Conservation (phyloP, 129 eudicot genomes). For the Silybum marianum region DNA sequence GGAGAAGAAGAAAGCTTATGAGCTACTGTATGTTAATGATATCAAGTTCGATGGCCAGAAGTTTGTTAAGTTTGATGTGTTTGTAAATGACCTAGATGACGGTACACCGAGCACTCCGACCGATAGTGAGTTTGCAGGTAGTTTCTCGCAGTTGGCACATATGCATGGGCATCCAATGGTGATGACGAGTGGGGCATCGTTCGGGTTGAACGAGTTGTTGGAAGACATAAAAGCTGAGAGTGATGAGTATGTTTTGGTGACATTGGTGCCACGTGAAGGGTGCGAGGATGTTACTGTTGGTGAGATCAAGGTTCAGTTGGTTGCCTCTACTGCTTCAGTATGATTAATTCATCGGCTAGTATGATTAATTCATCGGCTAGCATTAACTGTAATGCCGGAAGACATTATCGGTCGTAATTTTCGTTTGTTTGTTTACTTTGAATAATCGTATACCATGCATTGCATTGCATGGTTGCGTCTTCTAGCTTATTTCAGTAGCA, state of each 20-base stretch:
- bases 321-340: background rate
- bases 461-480: too few relatives aligned
- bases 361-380: background rate
- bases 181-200: background rate
- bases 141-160: conserved; percentile 40
- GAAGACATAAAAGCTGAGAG: conserved; percentile 45
- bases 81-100: conserved; percentile 41
- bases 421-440: too few relatives aligned
- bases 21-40: conserved; percentile 47
- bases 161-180: background rate
- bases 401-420: too few relatives aligned
- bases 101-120: conserved; percentile 17
- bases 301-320: conserved; percentile 33
- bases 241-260: conserved; percentile 48
- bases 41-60: conserved; percentile 29
- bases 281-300: conserved; percentile 39
- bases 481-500: too few relatives aligned
- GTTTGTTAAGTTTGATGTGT: conserved; percentile 49
- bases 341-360: background rate
- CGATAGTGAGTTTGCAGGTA: conserved; percentile 50
- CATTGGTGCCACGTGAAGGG: conserved; percentile 47
- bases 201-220: conserved; percentile 43
- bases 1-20: conserved; percentile 51
- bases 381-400: background rate
- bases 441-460: too few relatives aligned